Conservation (phyloP, 2,329 filamentous ascomycete species). For the Teratosphaeriaceae sp. region DNA sequence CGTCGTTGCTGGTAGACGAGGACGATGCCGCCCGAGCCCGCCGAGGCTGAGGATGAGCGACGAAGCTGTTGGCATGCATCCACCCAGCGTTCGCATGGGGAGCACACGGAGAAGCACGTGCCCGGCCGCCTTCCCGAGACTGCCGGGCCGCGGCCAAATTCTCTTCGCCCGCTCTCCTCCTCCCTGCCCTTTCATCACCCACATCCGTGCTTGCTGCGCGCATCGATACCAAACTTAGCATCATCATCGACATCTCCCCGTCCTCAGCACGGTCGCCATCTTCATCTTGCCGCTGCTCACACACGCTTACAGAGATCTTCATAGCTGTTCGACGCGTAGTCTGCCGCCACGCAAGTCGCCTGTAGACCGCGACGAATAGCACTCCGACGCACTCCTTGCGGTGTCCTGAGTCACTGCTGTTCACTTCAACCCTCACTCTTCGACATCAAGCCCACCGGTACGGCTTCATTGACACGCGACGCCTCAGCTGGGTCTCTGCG, state of each 20-base stretch:
- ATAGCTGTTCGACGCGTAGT: background rate
- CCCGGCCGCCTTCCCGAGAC: background rate
- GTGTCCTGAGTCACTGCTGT: background rate
- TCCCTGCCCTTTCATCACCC: background rate
- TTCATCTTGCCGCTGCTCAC: background rate
- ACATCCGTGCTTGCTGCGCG: too few species aligned
- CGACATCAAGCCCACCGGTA: too few species aligned
- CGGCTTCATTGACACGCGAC: too few species aligned
- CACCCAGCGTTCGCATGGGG: too few species aligned
- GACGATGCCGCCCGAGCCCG: background rate
- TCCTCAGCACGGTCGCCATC: too few species aligned
- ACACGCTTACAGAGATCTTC: background rate
- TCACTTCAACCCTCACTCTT: background rate
- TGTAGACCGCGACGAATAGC: background rate
- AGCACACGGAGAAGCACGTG: too few species aligned
- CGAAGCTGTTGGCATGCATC: too few species aligned
- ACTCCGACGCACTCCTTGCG: background rate
- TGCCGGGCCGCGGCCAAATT: background rate
- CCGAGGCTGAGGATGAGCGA: too few species aligned
- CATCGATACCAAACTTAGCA: background rate
- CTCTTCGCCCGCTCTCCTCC: background rate
- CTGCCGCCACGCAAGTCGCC: background rate
- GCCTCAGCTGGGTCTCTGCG: too few species aligned
- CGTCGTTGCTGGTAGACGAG: background rate
- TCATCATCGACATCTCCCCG: background rate